These are phyloP conservation scores for Delitschia confertaspora DNA, from an alignment of 495 filamentous ascomycete species.

Conservation along the genomic window DNA sequence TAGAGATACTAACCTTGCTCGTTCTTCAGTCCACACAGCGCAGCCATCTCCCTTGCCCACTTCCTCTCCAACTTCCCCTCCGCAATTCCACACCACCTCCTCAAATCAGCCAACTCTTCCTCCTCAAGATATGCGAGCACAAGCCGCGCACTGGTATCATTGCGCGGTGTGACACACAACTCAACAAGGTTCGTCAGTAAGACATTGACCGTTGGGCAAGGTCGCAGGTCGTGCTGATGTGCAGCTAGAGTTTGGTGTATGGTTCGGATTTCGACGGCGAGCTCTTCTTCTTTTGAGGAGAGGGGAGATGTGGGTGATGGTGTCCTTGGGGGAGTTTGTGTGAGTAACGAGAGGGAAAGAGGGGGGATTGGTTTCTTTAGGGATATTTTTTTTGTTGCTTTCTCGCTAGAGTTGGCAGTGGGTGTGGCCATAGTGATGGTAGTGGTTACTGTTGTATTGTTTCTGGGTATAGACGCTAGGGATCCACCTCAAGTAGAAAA, in stretches of 20 bases:
- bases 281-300: not conserved
- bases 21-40: too few species aligned
- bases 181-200: constrained; percentile 35
- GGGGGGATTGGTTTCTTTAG: too few species aligned
- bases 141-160: constrained; percentile 12
- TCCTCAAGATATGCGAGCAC: too few species aligned
- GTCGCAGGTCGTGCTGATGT: constrained; percentile 4
- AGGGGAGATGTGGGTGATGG: constrained; percentile 4
- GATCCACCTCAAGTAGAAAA: too few species aligned
- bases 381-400: too few species aligned
- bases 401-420: too few species aligned
- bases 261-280: constrained; percentile 5
- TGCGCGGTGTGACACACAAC: constrained; percentile 30
- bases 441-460: too few species aligned
- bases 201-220: constrained; percentile 25
- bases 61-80: constrained; percentile 37
- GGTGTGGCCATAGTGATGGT: too few species aligned
- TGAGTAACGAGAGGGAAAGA: too few species aligned
- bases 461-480: too few species aligned
- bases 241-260: constrained; percentile 1
- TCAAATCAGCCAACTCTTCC: too few species aligned
- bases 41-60: constrained; percentile 36
- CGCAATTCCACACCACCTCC: constrained; percentile 35
- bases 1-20: too few species aligned
- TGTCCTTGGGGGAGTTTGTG: constrained; percentile 12